Percentiles rank a stretch among this genome's conserved stretches.
phyloP scores from a whole-genome alignment of 148 eudicot genomes.

The Amaranthus hypochondriacus region DNA sequence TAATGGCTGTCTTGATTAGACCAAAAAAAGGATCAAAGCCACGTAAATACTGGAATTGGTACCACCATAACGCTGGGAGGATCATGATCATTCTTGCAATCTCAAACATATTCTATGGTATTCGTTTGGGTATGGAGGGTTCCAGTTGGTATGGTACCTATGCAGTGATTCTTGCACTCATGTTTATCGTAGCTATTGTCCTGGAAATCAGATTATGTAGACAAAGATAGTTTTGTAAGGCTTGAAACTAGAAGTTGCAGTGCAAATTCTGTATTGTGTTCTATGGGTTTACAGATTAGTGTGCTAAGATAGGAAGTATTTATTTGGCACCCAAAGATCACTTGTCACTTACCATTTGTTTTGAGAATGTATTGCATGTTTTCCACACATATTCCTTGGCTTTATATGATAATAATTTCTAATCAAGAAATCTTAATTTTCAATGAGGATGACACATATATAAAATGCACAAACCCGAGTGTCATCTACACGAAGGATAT shows the following conservation, averaged over 20 bases:
- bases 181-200: slow-evolving; percentile 32
- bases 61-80: slow-evolving; percentile 68
- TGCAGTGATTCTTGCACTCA: slow-evolving; percentile 36
- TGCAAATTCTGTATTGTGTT: neutral
- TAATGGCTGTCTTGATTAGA: slow-evolving; percentile 60
- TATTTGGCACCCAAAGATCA: slow-evolving; percentile 7
- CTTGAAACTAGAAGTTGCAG: neutral
- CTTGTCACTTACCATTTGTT: neutral
- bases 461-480: neutral
- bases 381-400: neutral
- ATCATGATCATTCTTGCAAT: slow-evolving; percentile 44
- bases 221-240: slow-evolving; percentile 32
- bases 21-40: slow-evolving; percentile 58
- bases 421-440: neutral
- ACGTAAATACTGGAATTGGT: slow-evolving; percentile 92
- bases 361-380: slow-evolving; percentile 5
- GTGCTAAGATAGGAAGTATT: slow-evolving; percentile 14
- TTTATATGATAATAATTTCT: neutral
- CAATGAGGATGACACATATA: neutral
- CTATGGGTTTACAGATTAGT: neutral
- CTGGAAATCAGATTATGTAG: slow-evolving; percentile 49
- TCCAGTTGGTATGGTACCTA: slow-evolving; percentile 59
- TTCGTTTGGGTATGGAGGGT: slow-evolving; percentile 61
- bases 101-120: slow-evolving; percentile 69
- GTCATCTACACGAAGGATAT: neutral